Evolutionary conservation across 2,329 filamentous ascomycete species (phyloP), one percentile per base, ranked within the genome.

Genomic region (Sphaerulina populicola): DNA sequence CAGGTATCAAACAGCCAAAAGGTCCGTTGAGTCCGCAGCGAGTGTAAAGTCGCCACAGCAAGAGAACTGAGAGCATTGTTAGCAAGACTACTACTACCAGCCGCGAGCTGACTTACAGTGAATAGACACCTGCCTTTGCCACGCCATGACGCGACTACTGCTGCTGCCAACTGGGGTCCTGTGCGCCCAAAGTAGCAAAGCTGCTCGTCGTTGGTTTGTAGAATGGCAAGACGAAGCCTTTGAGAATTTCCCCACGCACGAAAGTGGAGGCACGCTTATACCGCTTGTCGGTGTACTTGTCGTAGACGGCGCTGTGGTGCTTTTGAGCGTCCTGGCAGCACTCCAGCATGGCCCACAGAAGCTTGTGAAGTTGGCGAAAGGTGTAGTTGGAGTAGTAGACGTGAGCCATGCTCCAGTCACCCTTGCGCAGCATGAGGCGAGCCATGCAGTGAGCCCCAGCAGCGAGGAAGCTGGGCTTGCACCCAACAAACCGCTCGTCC

Each of bases 401-500:
- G 66, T 98, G 93, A 14, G 84, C 80, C 56, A 81, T 80, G 53
- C 85, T 63, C 93, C 93, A 98, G 57, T 85, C 81, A 57, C 93
- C 93, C 75, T 95, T 96, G 67, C 82, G 82, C 53, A 98, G 74
- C 76, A 98, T 87, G 64, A 91, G 70, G 53, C 91, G 85, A 37
- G 93, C 87, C 45, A 98, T 75, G 67, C 90, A 97, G 69, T 98
- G 93, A 21, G 93, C 87, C 27, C 87, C 91, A 14, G 93, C 93
- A 49, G 93, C 87, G 47, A 91, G 74, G 67, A 88, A 97, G 76
- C 90, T 96, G 2, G 91, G 87, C 30, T 88, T 86, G 61, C 85
- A 88, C 23, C 86, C 88, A 33, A 98, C 88, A 64, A 98, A 97
- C 15, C 91, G 86, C 74, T 97, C 90, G 66, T 98, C 93, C 89